These are phyloP conservation scores for Pseudogymnoascus sp. DNA, from an alignment of 2,329 filamentous ascomycete genomes.

Conservation along the genomic window DNA sequence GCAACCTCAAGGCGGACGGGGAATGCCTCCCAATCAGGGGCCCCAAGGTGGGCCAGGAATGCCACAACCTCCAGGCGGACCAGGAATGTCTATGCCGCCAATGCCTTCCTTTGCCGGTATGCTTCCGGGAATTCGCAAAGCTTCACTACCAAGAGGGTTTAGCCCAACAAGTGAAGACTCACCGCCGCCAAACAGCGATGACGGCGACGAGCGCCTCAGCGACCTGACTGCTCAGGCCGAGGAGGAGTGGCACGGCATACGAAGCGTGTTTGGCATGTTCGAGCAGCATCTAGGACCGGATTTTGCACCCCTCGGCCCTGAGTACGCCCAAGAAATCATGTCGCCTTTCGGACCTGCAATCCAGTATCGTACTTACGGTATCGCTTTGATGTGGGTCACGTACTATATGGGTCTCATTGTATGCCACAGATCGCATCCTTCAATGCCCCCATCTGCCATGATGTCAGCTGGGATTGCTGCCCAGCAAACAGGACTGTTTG, in stretches of 20 bases:
- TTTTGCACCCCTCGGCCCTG: conserved; percentile 66
- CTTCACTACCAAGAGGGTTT: conserved; percentile 26
- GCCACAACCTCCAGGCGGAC: neutral
- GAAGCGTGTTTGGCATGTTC: conserved; percentile 60
- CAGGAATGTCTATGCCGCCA: conserved; percentile 14
- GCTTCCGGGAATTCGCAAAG: conserved; percentile 20
- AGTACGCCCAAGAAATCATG: conserved; percentile 51
- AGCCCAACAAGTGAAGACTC: conserved; percentile 11
- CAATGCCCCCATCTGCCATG: conserved; percentile 87
- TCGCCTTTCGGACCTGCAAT: conserved; percentile 77
- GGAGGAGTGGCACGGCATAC: conserved; percentile 69
- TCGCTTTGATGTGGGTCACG: conserved; percentile 80
- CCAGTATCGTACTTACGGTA: conserved; percentile 78
- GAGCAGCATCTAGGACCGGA: conserved; percentile 58
- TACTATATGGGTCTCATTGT: conserved; percentile 80
- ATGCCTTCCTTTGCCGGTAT: conserved; percentile 25
- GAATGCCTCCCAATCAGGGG: conserved; percentile 15
- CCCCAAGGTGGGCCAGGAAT: conserved; percentile 8
- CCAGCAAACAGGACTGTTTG: conserved; percentile 59
- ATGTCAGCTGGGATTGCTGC: conserved; percentile 75
- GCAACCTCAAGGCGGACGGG: conserved; percentile 16
- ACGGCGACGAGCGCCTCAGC: conserved; percentile 22
- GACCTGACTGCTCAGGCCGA: conserved; percentile 20
- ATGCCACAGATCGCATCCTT: conserved; percentile 72
- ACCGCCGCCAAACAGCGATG: conserved; percentile 17